Conservation (phyloP, 208 protist species). For the Leptomonas pyrrhocoris region DNA sequence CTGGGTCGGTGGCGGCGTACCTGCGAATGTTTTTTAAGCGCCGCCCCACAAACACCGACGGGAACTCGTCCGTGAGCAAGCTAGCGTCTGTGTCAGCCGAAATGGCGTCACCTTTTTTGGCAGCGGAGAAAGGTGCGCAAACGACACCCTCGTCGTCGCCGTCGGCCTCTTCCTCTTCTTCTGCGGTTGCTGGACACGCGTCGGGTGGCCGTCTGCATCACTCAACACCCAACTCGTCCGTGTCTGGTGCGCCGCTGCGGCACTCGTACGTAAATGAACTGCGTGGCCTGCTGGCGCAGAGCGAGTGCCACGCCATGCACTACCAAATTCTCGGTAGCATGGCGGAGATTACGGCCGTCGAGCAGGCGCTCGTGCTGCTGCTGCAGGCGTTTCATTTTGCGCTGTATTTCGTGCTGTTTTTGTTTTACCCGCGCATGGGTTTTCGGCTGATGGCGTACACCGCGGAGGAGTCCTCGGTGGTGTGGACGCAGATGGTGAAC, state of each 20-base stretch:
- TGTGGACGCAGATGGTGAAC: conserved; percentile 90
- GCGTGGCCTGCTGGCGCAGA: conserved; percentile 60
- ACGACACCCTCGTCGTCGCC: not conserved
- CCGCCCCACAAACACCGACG: conserved; percentile 4
- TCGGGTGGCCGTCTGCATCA: conserved; percentile 1
- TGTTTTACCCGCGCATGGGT: conserved; percentile 68
- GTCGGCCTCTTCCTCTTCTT: not conserved
- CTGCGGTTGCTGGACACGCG: not conserved
- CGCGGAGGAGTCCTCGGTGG: conserved; percentile 77
- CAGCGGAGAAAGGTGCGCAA: not conserved
- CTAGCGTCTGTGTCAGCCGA: conserved; percentile 18
- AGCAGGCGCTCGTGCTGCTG: conserved; percentile 57
- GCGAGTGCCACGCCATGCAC: conserved; percentile 72
- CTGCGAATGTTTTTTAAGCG: conserved; percentile 51
- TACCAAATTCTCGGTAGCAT: conserved; percentile 62
- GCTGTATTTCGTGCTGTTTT: conserved; percentile 58
- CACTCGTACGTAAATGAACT: conserved; percentile 44
- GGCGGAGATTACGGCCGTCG: conserved; percentile 57
- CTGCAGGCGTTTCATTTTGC: conserved; percentile 53
- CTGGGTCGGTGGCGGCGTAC: conserved; percentile 52
- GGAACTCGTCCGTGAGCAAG: not conserved
- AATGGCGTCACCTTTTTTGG: conserved; percentile 28
- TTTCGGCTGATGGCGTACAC: conserved; percentile 80
- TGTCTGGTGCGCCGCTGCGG: conserved; percentile 5
- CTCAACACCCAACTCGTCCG: conserved; percentile 6